Evolutionary conservation across 345 rosid genomes (phyloP).

Genomic region (Lepidium africanum): DNA sequence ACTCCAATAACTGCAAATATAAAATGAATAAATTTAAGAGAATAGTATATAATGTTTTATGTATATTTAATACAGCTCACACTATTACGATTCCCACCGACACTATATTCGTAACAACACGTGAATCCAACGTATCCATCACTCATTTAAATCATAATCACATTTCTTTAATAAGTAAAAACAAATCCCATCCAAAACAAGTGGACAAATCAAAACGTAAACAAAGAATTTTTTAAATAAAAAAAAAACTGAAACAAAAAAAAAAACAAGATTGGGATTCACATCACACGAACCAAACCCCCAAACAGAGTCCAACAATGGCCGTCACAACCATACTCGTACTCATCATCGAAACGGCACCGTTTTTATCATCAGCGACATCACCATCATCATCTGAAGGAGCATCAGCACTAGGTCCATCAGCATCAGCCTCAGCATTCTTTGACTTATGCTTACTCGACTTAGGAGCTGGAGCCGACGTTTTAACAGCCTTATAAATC

Average conservation of each 20-base stretch:
- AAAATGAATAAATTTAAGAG: no score
- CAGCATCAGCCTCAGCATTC: slow-evolving; percentile 26
- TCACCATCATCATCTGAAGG: slow-evolving; percentile 49
- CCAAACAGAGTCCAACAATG: slow-evolving; percentile 39
- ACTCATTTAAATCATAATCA: not conserved
- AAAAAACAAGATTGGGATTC: not conserved
- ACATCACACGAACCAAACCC: slow-evolving; percentile 31
- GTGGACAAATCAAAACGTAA: not conserved
- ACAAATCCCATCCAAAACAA: slow-evolving; percentile 6
- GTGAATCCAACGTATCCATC: not conserved
- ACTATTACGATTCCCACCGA: not conserved
- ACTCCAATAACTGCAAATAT: no score
- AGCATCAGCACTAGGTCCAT: slow-evolving; percentile 49
- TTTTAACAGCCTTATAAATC: slow-evolving; percentile 51
- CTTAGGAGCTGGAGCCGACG: slow-evolving; percentile 38
- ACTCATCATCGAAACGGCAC: slow-evolving; percentile 18
- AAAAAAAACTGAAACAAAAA: not conserved
- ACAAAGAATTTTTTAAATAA: not conserved
- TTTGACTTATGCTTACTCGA: slow-evolving; percentile 38
- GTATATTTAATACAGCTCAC: not conserved
- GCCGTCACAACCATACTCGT: slow-evolving; percentile 28
- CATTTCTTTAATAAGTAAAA: not conserved
- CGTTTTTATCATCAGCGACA: slow-evolving; percentile 48
- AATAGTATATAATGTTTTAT: no score
- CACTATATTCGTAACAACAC: not conserved